phyloP scores from a whole-genome alignment of 495 filamentous ascomycete genomes.

The Aspergillus nidulans region DNA sequence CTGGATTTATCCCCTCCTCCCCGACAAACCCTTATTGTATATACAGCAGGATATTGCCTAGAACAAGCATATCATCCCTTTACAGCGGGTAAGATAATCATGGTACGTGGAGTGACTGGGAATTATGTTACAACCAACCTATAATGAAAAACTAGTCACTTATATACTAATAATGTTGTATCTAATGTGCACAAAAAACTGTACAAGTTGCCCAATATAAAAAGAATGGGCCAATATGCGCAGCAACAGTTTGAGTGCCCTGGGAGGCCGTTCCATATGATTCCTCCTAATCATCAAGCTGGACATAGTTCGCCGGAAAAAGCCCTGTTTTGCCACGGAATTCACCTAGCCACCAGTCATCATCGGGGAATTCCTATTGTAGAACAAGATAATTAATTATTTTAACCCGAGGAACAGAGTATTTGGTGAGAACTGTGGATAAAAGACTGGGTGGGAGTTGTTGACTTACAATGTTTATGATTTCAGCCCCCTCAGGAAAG shows the following conservation, averaged over 20 bases:
- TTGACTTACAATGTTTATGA: slow-evolving; percentile 57
- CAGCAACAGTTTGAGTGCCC: not conserved
- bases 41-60: no score
- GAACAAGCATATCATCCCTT: no score
- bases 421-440: no score
- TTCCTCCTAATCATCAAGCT: slow-evolving; percentile 51
- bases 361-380: slow-evolving; percentile 87
- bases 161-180: not conserved
- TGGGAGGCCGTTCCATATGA: not conserved
- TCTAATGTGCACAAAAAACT: not conserved
- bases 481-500: slow-evolving; percentile 84
- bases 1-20: no score
- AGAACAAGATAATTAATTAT: slow-evolving; percentile 1
- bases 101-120: no score
- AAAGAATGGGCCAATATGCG: not conserved
- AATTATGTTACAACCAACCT: no score
- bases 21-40: no score
- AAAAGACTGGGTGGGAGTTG: not conserved
- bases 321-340: slow-evolving; percentile 74
- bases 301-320: slow-evolving; percentile 87
- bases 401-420: not conserved
- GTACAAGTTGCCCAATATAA: not conserved
- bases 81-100: no score
- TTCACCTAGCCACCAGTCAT: slow-evolving; percentile 96
- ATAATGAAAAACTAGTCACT: not conserved